Conservation (phyloP, 768 basidiomycete genomes). For the Tricholomella constricta region DNA sequence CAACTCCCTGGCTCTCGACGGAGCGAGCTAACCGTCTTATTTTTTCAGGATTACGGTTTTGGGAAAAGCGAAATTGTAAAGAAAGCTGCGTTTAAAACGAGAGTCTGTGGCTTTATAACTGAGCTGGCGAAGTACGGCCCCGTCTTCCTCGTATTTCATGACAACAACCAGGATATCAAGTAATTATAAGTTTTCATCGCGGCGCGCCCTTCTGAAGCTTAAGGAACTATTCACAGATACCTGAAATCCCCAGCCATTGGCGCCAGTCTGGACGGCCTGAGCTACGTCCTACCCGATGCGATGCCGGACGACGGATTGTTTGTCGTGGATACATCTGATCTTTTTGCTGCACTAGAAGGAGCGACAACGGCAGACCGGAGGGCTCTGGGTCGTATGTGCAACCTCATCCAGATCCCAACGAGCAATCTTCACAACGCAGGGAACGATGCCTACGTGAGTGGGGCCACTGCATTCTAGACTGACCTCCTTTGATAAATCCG, state of each 20-base stretch:
- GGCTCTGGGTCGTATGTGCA: constrained; percentile 62
- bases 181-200: constrained; percentile 32
- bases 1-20: not conserved
- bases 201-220: not conserved
- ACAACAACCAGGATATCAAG: constrained; percentile 77
- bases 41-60: constrained; percentile 61
- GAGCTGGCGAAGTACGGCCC: constrained; percentile 49
- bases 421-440: constrained; percentile 78
- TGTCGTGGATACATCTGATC: constrained; percentile 70
- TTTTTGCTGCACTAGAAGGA: constrained; percentile 77
- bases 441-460: constrained; percentile 80
- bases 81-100: constrained; percentile 50
- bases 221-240: constrained; percentile 38
- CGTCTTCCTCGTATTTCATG: constrained; percentile 82
- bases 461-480: not conserved
- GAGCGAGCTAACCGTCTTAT: not conserved
- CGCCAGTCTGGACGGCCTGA: constrained; percentile 53
- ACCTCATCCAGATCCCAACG: constrained; percentile 59
- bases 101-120: constrained; percentile 49
- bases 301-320: constrained; percentile 56
- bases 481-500: constrained; percentile 1
- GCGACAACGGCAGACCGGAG: constrained; percentile 51
- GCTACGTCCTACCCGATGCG: constrained; percentile 58
- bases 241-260: constrained; percentile 52
- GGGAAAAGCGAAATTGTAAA: constrained; percentile 61